Evolutionary conservation across 2,329 filamentous ascomycete species (phyloP), one percentile per base, ranked within the genome.

Genomic region (Paradendryphiella salina): DNA sequence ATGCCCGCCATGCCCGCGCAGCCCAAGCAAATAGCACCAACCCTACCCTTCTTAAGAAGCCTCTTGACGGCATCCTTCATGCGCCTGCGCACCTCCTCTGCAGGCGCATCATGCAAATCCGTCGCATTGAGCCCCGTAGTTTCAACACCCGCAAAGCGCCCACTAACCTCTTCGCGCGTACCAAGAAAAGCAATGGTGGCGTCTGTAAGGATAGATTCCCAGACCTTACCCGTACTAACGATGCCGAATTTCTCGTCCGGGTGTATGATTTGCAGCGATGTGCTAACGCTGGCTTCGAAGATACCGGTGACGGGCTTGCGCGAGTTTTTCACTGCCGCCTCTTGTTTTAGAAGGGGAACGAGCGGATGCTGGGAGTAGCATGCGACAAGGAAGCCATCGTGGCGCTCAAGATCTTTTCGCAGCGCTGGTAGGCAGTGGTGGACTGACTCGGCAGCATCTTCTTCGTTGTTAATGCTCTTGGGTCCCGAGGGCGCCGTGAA

Each of bases 1-100:
- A 96, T 80, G 0, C 91, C 92, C 1, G 87, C 86, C 92, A 96
- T 96, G 0, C 91, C 92, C 2, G 89, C 92, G 70, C 92, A 96
- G 0, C 92, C 92, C 77, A 96, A 81, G 65, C 90, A 88, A 6
- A 96, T 83, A 18, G 85, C 88, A 4, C 79, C 77, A 0, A 92
- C 82, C 3, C 78, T 76, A 0, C 80, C 75, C 10, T 77, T 77
- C 6, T 67, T 70, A 21, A 96, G 73, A 20, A 96, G 75, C 42
- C 80, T 77, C 69, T 80, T 82, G 0, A 89, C 88, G 0, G 91
- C 90, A 13, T 83, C 80, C 59, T 80, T 85, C 67, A 96, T 83
- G 64, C 83, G 85, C 52, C 70, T 70, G 31, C 78, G 77, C 31
- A 96, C 84, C 54, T 88, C 79, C 7, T 83, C 83, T 0, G 81